Evolutionary conservation across 2,329 filamentous ascomycete species (phyloP).

Genomic region (Fusarium buharicum): DNA sequence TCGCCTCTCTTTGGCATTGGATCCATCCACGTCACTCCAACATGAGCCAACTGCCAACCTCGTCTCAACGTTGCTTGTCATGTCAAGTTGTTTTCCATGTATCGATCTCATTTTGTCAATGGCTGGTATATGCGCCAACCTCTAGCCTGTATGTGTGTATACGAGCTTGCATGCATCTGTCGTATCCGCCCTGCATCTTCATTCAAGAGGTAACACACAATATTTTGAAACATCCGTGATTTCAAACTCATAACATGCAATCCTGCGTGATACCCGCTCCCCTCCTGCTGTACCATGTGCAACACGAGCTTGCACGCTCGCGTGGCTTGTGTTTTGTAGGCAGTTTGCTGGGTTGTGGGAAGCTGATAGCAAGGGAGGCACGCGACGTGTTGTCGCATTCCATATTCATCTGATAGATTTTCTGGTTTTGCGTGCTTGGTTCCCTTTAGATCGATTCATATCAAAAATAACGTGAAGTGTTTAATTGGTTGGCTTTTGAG

Average conservation of each 20-base stretch:
- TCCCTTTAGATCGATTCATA: not conserved
- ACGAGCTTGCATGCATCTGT: not conserved
- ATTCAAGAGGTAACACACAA: too few relatives aligned
- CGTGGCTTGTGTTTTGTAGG: not conserved
- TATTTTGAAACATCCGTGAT: too few relatives aligned
- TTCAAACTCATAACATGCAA: too few relatives aligned
- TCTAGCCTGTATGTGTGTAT: not conserved
- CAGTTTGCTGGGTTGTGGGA: not conserved
- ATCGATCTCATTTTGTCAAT: not conserved
- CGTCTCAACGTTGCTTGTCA: slow-evolving; percentile 30
- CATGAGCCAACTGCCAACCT: slow-evolving; percentile 28
- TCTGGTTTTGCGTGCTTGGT: too few relatives aligned
- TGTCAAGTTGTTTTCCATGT: not conserved
- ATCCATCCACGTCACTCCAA: slow-evolving; percentile 37
- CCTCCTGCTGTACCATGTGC: not conserved
- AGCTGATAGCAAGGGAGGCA: slow-evolving; percentile 5
- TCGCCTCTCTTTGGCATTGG: slow-evolving; percentile 28
- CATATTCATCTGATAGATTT: not conserved
- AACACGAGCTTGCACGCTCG: slow-evolving; percentile 1
- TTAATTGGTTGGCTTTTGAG: too few relatives aligned
- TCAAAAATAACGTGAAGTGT: too few relatives aligned
- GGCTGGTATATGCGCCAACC: not conserved
- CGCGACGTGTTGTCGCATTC: slow-evolving; percentile 13
- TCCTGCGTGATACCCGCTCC: not conserved
- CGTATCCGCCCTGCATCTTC: too few relatives aligned